These are phyloP conservation scores for Casuarina equisetifolia DNA, from an alignment of 306 rosid species.

Conservation along the genomic window DNA sequence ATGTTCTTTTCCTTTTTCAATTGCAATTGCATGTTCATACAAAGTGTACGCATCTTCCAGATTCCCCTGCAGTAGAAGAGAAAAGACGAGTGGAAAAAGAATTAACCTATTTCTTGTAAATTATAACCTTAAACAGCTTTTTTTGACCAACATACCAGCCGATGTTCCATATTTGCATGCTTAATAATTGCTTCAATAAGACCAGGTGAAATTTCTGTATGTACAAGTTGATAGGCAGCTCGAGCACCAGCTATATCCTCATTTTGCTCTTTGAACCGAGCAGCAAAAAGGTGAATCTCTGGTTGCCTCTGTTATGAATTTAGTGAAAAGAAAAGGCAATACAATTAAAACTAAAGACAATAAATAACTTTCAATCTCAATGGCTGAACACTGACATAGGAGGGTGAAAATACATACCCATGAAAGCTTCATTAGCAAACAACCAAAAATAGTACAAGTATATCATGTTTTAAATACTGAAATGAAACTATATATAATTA, in stretches of 20 bases:
- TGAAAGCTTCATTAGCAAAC: neutral
- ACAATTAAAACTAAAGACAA: neutral
- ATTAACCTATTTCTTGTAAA: slow-evolving; percentile 12
- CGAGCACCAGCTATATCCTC: slow-evolving; percentile 86
- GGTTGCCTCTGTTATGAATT: slow-evolving; percentile 74
- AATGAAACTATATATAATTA: no score
- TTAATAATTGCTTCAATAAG: slow-evolving; percentile 94
- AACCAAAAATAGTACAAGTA: neutral
- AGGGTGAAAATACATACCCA: neutral
- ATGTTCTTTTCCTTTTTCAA: slow-evolving; percentile 96
- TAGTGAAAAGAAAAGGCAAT: slow-evolving; percentile 7
- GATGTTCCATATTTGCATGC: slow-evolving; percentile 92
- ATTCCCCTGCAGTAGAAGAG: slow-evolving; percentile 61
- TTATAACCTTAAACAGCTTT: slow-evolving; percentile 18
- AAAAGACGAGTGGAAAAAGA: slow-evolving; percentile 18
- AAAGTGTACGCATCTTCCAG: slow-evolving; percentile 77
- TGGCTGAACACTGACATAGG: neutral
- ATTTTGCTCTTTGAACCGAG: slow-evolving; percentile 88
- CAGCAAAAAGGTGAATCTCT: slow-evolving; percentile 90
- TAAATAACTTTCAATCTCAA: neutral
- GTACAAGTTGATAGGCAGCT: slow-evolving; percentile 90
- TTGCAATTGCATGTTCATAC: slow-evolving; percentile 92
- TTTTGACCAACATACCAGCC: slow-evolving; percentile 64
- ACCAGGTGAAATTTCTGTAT: slow-evolving; percentile 91
- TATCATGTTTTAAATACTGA: neutral